Conservation (phyloP, 768 basidiomycete species). For the Tulasnella calospora region DNA sequence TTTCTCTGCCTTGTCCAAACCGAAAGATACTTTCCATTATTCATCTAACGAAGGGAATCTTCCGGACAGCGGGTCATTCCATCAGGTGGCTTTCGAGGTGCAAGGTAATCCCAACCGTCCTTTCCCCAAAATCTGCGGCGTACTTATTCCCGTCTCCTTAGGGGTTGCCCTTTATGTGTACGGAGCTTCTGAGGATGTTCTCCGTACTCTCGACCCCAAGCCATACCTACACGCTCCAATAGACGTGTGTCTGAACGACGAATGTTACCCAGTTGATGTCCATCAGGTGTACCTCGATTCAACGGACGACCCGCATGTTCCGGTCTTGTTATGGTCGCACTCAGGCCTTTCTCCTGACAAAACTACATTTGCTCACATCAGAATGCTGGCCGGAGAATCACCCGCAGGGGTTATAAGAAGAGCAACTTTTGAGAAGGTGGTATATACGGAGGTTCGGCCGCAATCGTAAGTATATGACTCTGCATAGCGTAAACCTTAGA, state of each 20-base stretch:
- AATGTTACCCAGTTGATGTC: constrained; percentile 10
- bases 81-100: neutral
- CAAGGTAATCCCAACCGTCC: neutral
- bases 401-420: neutral
- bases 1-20: neutral
- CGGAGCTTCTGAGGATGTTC: neutral
- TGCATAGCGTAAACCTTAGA: neutral
- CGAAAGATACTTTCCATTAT: constrained; percentile 4
- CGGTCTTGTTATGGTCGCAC: constrained; percentile 13
- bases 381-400: neutral
- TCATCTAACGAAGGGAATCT: neutral
- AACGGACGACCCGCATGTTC: neutral
- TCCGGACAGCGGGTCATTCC: neutral
- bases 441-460: neutral
- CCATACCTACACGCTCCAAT: constrained; percentile 7
- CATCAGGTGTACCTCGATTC: constrained; percentile 14
- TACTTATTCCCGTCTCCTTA: neutral
- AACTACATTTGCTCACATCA: neutral
- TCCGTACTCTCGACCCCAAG: neutral
- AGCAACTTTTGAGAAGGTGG: neutral
- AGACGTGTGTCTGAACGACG: constrained; percentile 1
- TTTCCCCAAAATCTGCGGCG: neutral
- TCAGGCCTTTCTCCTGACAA: neutral
- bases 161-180: constrained; percentile 1
- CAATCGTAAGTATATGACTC: neutral